These are phyloP conservation scores for Xerocomellus amylosporus DNA, from an alignment of 768 basidiomycete species.

Conservation along the genomic window DNA sequence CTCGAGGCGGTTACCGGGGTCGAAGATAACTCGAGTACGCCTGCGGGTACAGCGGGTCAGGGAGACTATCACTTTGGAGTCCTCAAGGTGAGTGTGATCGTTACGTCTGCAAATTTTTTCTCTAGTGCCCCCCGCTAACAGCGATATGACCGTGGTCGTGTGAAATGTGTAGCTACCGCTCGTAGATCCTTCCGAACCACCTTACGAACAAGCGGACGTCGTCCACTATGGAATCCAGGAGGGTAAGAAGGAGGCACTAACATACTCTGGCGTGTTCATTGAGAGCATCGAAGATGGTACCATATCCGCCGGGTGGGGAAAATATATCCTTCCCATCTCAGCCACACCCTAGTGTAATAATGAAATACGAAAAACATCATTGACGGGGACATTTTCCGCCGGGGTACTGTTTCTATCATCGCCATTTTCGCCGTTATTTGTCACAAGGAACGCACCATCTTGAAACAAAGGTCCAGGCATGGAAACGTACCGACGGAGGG, in stretches of 20 bases:
- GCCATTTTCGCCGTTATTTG: too few relatives aligned
- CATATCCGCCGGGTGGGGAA: constrained; percentile 37
- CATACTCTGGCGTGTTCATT: constrained; percentile 60
- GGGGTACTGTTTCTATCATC: too few relatives aligned
- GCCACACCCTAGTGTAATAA: not conserved
- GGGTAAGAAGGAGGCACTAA: constrained; percentile 49
- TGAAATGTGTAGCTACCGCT: constrained; percentile 46
- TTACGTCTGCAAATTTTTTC: not conserved
- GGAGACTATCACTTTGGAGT: constrained; percentile 64
- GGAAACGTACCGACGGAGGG: not conserved
- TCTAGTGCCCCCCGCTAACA: not conserved
- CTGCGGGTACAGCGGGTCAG: constrained; percentile 42
- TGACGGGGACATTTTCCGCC: too few relatives aligned
- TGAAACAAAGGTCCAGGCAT: not conserved
- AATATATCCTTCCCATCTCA: constrained; percentile 9
- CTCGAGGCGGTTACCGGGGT: constrained; percentile 44
- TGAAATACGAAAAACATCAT: not conserved
- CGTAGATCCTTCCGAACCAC: constrained; percentile 44
- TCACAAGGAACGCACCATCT: not conserved
- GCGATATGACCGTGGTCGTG: not conserved
- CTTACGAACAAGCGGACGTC: constrained; percentile 51
- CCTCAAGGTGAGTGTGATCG: constrained; percentile 45
- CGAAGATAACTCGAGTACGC: constrained; percentile 40
- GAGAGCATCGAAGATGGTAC: constrained; percentile 38
- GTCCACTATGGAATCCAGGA: constrained; percentile 60